Base-by-base conservation (phyloP, 2,329 filamentous ascomycete genomes). In the Exophiala viscosa region DNA sequence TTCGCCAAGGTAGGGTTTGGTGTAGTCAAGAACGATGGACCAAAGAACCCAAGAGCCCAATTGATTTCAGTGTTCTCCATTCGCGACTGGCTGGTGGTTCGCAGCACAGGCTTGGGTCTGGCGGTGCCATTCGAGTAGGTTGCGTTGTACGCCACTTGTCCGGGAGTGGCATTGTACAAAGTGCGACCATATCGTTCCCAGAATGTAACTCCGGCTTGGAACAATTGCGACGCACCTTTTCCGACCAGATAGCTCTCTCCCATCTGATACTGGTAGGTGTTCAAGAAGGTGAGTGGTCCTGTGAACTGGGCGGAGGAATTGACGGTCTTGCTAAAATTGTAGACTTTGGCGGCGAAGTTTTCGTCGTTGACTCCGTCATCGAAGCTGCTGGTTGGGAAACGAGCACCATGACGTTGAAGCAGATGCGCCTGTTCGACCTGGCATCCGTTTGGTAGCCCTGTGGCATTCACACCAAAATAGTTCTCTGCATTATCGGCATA, bases 131-230 rank as follows among this genome's bases (percentile, higher is more conserved):
- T 76, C 23, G 69, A 60, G 50, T 67, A 76, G 42, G 62, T 69
- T 11, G 70, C 64, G 58, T 76, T 73, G 68, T 80, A 83, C 2
- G 71, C 65, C 1, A 77, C 58, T 57, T 79, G 76, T 6, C 71
- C 76, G 3, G 66, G 59, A 7, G 69, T 68, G 1, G 79, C 75
- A 50, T 78, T 75, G 63, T 75, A 82, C 28, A 82, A 63, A 3
- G 73, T 73, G 20, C 79, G 69, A 3, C 80, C 80, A 54, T 82
- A 82, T 35, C 71, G 69, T 59, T 76, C 74, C 78, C 77, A 81
- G 62, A 80, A 81, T 10, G 69, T 64, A 5, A 76, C 74, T 8
- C 79, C 79, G 8, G 73, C 65, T 9, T 65, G 60, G 52, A 79
- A 78, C 58, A 80, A 77, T 2, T 77, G 78, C 1, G 66, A 61